phyloP scores from a whole-genome alignment of 768 basidiomycete genomes.

The Neoboletus subvelutipes region DNA sequence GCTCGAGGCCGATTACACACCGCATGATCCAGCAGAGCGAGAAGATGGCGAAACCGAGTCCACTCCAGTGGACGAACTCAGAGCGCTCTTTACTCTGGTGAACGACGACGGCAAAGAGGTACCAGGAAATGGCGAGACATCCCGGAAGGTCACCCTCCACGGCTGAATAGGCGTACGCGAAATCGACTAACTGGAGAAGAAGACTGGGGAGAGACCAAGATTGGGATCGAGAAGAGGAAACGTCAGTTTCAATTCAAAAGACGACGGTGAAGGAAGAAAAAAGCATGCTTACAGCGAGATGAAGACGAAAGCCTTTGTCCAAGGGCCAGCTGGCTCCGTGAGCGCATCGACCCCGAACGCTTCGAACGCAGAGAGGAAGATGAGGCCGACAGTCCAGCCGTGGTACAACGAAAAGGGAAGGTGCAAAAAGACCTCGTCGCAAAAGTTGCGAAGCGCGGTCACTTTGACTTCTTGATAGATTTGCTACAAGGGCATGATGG shows the following conservation, averaged over 20 bases:
- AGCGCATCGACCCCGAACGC: constrained; percentile 60
- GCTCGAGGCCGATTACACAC: constrained; percentile 42
- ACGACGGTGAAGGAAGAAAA: background rate
- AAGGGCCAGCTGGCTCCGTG: constrained; percentile 50
- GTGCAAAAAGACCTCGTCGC: constrained; percentile 67
- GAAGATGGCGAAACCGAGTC: constrained; percentile 60
- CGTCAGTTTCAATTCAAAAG: background rate
- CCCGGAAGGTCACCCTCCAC: constrained; percentile 68
- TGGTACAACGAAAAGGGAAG: constrained; percentile 73
- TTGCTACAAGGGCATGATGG: constrained; percentile 34
- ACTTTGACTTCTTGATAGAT: constrained; percentile 68
- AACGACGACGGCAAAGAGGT: constrained; percentile 62
- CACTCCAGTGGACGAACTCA: constrained; percentile 66
- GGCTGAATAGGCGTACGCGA: constrained; percentile 65
- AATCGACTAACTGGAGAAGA: constrained; percentile 57
- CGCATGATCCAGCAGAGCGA: constrained; percentile 65
- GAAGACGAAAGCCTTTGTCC: constrained; percentile 66
- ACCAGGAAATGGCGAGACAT: constrained; percentile 65
- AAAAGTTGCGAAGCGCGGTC: constrained; percentile 45
- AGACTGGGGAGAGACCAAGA: constrained; percentile 30
- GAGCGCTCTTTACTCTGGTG: constrained; percentile 43
- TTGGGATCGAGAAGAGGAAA: background rate
- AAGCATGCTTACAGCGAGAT: constrained; percentile 41
- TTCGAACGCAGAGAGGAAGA: constrained; percentile 56
- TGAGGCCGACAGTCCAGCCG: constrained; percentile 54